Percentiles rank a stretch among this genome's conserved stretches.
Conservation (phyloP, 2,329 filamentous ascomycete genomes). For the Botrytis fragariae region DNA sequence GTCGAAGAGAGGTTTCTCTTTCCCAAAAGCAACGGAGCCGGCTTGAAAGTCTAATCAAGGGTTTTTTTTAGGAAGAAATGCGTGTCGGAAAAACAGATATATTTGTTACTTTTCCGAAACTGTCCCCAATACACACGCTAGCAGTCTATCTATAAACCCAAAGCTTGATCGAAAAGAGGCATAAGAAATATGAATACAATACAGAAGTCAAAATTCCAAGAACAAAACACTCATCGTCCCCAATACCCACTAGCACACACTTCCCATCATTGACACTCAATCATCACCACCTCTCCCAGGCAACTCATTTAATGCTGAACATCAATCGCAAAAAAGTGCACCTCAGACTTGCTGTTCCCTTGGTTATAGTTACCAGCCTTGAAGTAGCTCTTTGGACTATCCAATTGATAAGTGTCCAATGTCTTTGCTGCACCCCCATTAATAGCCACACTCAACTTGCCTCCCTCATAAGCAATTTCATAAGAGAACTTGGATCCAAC, state of each 20-base stretch:
- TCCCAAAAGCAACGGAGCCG: accelerated
- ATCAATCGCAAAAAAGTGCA: slow-evolving; percentile 22
- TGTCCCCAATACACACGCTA: background rate
- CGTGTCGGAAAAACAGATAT: background rate
- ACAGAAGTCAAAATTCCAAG: background rate
- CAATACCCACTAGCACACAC: background rate
- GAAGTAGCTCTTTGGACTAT: slow-evolving; percentile 40
- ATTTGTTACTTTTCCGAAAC: background rate
- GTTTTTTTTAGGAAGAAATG: accelerated
- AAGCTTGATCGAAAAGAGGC: background rate
- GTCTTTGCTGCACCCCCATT: slow-evolving; percentile 34
- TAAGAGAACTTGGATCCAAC: slow-evolving; percentile 41
- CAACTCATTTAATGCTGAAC: slow-evolving; percentile 4
- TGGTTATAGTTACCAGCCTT: slow-evolving; percentile 44
- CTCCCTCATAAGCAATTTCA: slow-evolving; percentile 41
- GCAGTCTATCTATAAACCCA: background rate
- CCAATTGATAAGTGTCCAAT: slow-evolving; percentile 36
- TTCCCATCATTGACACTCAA: no score
- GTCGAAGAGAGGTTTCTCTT: background rate
- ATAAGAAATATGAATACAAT: background rate
- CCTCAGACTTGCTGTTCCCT: slow-evolving; percentile 24
- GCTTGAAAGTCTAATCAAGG: background rate
- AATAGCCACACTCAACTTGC: slow-evolving; percentile 38
- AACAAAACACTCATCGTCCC: background rate
- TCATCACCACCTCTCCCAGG: background rate